Percentiles rank a stretch among this genome's conserved stretches.
These are phyloP conservation scores for Fonsecaea erecta DNA, from an alignment of 2,329 filamentous ascomycete species.

Conservation along the genomic window DNA sequence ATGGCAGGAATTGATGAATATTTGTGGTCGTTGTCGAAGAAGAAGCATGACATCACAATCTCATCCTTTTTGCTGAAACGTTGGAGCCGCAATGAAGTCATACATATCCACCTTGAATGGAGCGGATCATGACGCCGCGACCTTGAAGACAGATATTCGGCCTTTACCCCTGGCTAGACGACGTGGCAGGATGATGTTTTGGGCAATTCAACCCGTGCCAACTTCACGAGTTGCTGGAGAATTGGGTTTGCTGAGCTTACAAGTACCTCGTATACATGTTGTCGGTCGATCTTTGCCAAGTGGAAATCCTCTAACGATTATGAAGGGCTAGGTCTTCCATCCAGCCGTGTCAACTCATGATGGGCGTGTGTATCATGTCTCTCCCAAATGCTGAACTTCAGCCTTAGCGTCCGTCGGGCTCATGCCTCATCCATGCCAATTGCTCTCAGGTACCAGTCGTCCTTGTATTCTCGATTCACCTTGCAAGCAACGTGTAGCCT, in stretches of 20 bases:
- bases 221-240: too few relatives aligned
- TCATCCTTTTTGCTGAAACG: not conserved
- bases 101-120: constrained; percentile 15
- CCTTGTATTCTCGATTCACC: not conserved
- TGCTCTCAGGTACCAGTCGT: not conserved
- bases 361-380: not conserved
- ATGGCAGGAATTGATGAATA: not conserved
- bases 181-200: not conserved
- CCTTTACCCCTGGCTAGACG: not conserved
- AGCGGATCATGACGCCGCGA: constrained; percentile 3
- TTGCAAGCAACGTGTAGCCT: not conserved
- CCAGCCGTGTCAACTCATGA: not conserved
- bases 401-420: not conserved
- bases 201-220: not conserved
- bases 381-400: not conserved
- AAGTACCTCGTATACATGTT: not conserved
- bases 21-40: not conserved
- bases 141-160: not conserved
- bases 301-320: not conserved
- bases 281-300: not conserved
- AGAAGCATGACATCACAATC: constrained; percentile 19
- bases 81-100: constrained; percentile 12
- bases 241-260: not conserved
- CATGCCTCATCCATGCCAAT: not conserved
- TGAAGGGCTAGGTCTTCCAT: not conserved